Evolutionary conservation across 2,329 filamentous ascomycete genomes (phyloP).

Genomic region (Claviceps sorghi): DNA sequence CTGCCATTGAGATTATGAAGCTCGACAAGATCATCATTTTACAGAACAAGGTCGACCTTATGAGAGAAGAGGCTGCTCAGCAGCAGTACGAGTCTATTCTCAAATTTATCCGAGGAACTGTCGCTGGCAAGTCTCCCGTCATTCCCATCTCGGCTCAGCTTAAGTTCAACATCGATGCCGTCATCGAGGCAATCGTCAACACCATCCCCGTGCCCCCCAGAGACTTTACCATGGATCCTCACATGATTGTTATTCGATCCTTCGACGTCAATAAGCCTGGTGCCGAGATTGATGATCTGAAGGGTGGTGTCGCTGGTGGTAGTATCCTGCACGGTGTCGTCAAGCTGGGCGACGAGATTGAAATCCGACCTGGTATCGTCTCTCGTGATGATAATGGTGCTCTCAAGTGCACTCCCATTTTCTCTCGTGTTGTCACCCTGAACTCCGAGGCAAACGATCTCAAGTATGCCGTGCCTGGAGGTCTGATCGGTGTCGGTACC

Average conservation of each 20-base stretch:
- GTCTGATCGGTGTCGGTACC: slow-evolving; percentile 95
- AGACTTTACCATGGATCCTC: slow-evolving; percentile 82
- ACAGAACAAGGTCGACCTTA: slow-evolving; percentile 98
- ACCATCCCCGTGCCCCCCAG: slow-evolving; percentile 84
- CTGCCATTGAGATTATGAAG: slow-evolving; percentile 99
- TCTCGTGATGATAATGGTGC: slow-evolving; percentile 86
- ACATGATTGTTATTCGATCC: slow-evolving; percentile 98
- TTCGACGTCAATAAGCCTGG: slow-evolving; percentile 99
- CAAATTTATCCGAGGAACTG: slow-evolving; percentile 96
- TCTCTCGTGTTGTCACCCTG: slow-evolving; percentile 83
- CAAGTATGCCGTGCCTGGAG: slow-evolving; percentile 95
- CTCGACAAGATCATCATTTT: slow-evolving; percentile 98
- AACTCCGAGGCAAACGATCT: slow-evolving; percentile 97
- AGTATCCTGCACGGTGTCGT: slow-evolving; percentile 92
- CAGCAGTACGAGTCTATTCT: slow-evolving; percentile 94
- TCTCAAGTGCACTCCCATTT: slow-evolving; percentile 94
- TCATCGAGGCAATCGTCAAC: slow-evolving; percentile 90
- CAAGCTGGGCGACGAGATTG: slow-evolving; percentile 94
- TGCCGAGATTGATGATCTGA: slow-evolving; percentile 94
- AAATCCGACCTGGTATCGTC: slow-evolving; percentile 97
- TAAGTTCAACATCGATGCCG: slow-evolving; percentile 98
- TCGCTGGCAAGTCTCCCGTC: slow-evolving; percentile 85
- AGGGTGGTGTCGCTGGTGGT: slow-evolving; percentile 96
- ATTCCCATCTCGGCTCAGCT: slow-evolving; percentile 96
- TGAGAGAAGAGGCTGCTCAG: slow-evolving; percentile 87